These are phyloP conservation scores for Allomyces javanicus DNA, from an alignment of 192 early-diverging fungal species.

Conservation along the genomic window DNA sequence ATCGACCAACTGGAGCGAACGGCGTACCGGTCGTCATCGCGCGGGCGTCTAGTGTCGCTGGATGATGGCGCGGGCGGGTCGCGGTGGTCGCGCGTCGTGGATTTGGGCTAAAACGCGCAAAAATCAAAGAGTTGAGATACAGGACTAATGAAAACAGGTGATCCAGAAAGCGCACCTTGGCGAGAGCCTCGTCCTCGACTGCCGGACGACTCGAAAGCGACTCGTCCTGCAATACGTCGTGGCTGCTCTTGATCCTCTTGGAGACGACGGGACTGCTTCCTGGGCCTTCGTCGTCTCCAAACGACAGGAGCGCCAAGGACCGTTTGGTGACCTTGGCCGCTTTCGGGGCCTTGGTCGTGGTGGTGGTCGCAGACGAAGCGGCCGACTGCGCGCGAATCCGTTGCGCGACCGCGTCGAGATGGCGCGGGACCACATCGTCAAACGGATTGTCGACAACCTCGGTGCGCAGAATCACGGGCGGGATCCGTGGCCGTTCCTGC, in stretches of 20 bases:
- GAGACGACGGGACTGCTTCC: slow-evolving; percentile 9
- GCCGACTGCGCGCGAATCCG: slow-evolving; percentile 5
- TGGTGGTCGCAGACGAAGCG: slow-evolving; percentile 1
- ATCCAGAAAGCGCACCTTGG: too few relatives aligned
- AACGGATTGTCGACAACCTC: slow-evolving; percentile 75
- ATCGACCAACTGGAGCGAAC: neutral
- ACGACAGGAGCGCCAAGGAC: slow-evolving; percentile 53
- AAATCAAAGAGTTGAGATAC: too few relatives aligned
- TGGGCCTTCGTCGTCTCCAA: slow-evolving; percentile 65
- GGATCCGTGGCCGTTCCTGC: slow-evolving; percentile 59
- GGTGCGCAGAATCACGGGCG: slow-evolving; percentile 36
- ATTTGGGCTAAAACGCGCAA: too few relatives aligned
- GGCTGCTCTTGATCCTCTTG: slow-evolving; percentile 47
- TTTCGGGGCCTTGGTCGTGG: neutral
- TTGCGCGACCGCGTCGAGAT: slow-evolving; percentile 16
- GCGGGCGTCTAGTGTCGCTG: slow-evolving; percentile 6
- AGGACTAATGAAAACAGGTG: too few relatives aligned
- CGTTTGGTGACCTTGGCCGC: neutral
- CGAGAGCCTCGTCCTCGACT: too few relatives aligned
- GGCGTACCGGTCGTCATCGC: neutral
- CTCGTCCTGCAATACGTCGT: slow-evolving; percentile 45
- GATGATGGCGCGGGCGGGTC: too few relatives aligned
- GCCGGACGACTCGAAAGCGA: too few relatives aligned
- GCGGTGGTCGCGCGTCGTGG: too few relatives aligned
- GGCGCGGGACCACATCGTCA: slow-evolving; percentile 65